Percentiles rank a stretch among this genome's conserved stretches.
Evolutionary conservation across 2,329 filamentous ascomycete genomes (phyloP).

Genomic region (Colletotrichum eremochloae): DNA sequence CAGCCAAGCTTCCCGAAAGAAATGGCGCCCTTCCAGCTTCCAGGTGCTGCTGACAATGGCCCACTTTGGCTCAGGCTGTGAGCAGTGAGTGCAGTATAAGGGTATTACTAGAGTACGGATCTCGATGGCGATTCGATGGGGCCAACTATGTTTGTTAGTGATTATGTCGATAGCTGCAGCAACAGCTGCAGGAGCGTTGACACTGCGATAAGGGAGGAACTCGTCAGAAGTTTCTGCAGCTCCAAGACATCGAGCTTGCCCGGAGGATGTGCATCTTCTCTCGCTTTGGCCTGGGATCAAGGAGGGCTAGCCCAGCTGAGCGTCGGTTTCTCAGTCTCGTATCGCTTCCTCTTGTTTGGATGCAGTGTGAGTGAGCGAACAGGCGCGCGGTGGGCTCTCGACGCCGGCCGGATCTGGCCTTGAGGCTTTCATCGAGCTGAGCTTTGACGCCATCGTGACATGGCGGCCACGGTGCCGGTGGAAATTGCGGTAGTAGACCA

Average conservation of each 20-base stretch:
- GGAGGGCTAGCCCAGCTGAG: constrained; percentile 13
- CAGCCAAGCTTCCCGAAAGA: not conserved
- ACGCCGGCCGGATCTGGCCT: constrained; percentile 16
- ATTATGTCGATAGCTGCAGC: not conserved
- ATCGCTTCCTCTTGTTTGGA: constrained; percentile 16
- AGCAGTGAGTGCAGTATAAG: not conserved
- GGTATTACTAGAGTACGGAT: not conserved
- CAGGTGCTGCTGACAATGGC: not conserved
- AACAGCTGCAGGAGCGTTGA: not conserved
- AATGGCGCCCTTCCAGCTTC: not conserved
- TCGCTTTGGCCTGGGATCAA: constrained; percentile 30
- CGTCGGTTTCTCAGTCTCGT: constrained; percentile 33
- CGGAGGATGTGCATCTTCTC: not conserved
- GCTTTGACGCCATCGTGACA: constrained; percentile 38
- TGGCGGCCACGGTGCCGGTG: constrained; percentile 24
- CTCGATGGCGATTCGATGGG: not conserved
- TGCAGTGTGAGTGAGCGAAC: constrained; percentile 20
- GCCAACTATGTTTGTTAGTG: not conserved
- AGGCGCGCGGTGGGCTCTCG: constrained; percentile 23
- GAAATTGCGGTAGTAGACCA: constrained; percentile 37
- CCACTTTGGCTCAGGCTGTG: not conserved
- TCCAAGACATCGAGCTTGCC: not conserved
- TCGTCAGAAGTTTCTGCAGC: constrained; percentile 7
- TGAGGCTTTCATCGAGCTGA: constrained; percentile 4
- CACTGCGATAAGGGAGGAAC: not conserved